Base-by-base conservation (phyloP, 768 basidiomycete genomes). In the Collybia mongolica region DNA sequence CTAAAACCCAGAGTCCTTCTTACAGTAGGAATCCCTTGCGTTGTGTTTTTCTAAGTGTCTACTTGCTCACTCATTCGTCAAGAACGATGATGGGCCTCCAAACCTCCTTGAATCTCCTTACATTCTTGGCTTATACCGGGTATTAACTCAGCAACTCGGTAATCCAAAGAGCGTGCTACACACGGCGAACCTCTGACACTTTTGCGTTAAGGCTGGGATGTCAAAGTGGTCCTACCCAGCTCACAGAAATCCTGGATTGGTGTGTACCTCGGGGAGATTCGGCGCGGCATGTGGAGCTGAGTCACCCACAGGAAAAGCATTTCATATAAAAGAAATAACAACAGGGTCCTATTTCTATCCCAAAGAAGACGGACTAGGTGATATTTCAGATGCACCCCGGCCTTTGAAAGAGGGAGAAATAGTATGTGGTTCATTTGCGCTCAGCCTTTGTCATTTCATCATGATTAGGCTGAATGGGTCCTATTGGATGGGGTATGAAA, bases 211-310 rank as follows among this genome's bases (percentile, higher is more conserved):
- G 89, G 85, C 12, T 90, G 86, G 85, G 73, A 88, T 58, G 87
- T 92, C 35, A 86, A 81, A 61, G 90, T 91, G 14, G 86, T 91
- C 48, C 70, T 91, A 20, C 89, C 89, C 12, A 88, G 82, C 57
- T 74, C 85, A 8, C 90, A 93, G 62, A 91, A 90, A 64, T 90
- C 88, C 32, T 93, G 91, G 90, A 91, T 93, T 28, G 91, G 90
- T 88, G 52, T 46, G 74, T 62, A 36, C 18, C 23, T 49, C n/a
- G n/a, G n/a, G 32, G 32, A 28, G 22, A 22, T 20, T 36, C 39
- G 32, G 17, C 22, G 24, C n/a, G 26, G 37, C 41, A n/a, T 32
- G 39, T 23, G 42, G 37, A 22, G n/a, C n/a, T n/a, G 39, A 42
- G 24, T 24, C 22, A 19, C 53, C 48, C 28, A 49, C 55, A 90